Evolutionary conservation across 1,284 basidiomycete species (phyloP), one percentile per base, ranked within the genome.

Genomic region (Cystobasidium pallidum): DNA sequence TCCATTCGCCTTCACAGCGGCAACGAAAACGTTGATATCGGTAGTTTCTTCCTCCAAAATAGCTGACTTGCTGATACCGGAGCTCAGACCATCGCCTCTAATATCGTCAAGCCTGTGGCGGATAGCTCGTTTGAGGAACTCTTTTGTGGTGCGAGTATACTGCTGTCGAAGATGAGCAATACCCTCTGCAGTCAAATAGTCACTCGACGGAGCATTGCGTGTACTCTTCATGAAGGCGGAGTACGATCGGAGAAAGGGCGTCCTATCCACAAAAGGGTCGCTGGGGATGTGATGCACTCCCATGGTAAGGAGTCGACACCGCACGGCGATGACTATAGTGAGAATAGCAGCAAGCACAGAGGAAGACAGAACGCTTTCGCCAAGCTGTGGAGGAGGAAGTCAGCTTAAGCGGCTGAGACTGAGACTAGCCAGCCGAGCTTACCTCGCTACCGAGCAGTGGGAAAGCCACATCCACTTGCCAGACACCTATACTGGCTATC

Each of bases 191-290:
- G 30, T 71, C 15, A 71, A 13, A 55, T 64, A 43, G 1, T 63
- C 28, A 39, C 30, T 30, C 32, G 47, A 30, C 49, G 47, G 68
- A 15, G 64, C 64, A 43, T 54, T 36, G 10, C 64, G 49, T n/a
- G 61, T 51, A 24, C 34, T 55, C 34, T 28, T 36, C 61, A 71
- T 71, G 30, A 59, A 71, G 6, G 30, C 36, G 1, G 59, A 47
- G 39, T 73, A 73, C 3, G 43, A 57, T 28, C 41, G 43, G 19
- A 73, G 58, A 47, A 73, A 68, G 6, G 41, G 30, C 17, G 19
- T 49, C 17, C 72, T 51, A 6, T 73, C 55, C 32, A 52, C 36
- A 49, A 73, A 73, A 15, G 72, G 72, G 24, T 73, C 72, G 15
- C 57, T 52, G 15, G 72, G 70, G 21, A 73, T 66, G 54, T 73